Conservation (phyloP, 768 basidiomycete genomes). For the Pleurotus pulmonarius region DNA sequence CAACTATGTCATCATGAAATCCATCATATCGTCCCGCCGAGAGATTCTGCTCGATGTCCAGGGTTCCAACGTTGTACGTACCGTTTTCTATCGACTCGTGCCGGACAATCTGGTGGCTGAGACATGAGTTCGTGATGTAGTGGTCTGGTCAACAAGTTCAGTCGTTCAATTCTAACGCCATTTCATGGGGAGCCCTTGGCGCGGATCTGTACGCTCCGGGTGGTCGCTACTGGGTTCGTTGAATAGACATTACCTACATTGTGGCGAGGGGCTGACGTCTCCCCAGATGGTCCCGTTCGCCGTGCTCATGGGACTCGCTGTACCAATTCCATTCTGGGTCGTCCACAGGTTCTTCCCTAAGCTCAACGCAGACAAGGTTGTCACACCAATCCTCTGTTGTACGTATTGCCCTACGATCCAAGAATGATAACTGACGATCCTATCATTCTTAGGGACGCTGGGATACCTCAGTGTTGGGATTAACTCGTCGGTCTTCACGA, state of each 20-base stretch:
- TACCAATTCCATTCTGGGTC: conserved; percentile 56
- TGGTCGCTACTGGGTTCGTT: conserved; percentile 39
- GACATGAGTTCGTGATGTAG: conserved; percentile 20
- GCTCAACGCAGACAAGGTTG: conserved; percentile 40
- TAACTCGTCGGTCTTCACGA: conserved; percentile 48
- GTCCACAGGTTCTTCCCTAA: conserved; percentile 46
- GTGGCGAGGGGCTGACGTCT: no score
- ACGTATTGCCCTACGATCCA: no score
- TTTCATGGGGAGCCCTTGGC: conserved; percentile 57
- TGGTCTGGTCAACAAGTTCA: conserved; percentile 45
- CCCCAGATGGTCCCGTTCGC: conserved; percentile 40
- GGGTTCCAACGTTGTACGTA: conserved; percentile 48
- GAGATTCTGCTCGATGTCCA: conserved; percentile 46
- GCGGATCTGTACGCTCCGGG: conserved; percentile 42
- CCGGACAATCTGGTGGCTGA: no score
- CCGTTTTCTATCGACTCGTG: conserved; percentile 16
- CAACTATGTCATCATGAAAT: conserved; percentile 54
- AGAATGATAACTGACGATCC: no score
- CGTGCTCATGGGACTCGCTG: conserved; percentile 45
- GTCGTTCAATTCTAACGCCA: conserved; percentile 43
- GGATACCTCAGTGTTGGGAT: conserved; percentile 53
- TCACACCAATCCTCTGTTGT: conserved; percentile 47
- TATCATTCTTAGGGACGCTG: no score
- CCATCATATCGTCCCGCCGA: conserved; percentile 44
- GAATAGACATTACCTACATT: no score